A percentile compares a stretch with the other conserved stretches of the same genome.
Evolutionary conservation across 192 early-diverging fungal species (phyloP).

Genomic region (Rhizophlyctis rosea): DNA sequence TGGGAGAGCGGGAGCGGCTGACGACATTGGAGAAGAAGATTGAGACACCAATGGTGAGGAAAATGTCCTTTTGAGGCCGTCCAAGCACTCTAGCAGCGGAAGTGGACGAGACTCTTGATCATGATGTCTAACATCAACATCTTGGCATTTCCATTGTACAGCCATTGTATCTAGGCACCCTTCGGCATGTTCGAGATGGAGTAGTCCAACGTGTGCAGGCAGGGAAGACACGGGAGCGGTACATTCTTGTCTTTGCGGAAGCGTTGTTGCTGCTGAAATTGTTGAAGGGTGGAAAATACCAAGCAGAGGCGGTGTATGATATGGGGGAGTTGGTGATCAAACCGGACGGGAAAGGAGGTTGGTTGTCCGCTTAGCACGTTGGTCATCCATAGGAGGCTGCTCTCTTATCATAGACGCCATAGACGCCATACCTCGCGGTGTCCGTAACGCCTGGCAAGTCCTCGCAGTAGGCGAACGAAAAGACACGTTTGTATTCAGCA

Average conservation of each 20-base stretch:
- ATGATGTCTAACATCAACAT: no score
- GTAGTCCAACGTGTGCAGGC: conserved; percentile 19
- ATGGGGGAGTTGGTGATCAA: conserved; percentile 32
- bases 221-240: conserved; percentile 47
- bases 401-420: neutral
- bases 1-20: conserved; percentile 47
- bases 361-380: no score
- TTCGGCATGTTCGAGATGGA: conserved; percentile 48
- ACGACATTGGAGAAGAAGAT: conserved; percentile 38
- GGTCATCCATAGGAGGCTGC: no score
- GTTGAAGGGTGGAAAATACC: conserved; percentile 29
- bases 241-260: conserved; percentile 47
- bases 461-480: neutral
- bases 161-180: conserved; percentile 44
- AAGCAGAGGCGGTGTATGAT: conserved; percentile 33
- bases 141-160: no score
- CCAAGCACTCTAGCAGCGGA: conserved; percentile 7
- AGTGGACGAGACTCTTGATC: neutral
- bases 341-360: conserved; percentile 27
- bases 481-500: conserved; percentile 1
- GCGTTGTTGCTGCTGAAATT: conserved; percentile 46
- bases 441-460: neutral
- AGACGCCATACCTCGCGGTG: no score
- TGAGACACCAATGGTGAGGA: conserved; percentile 36
- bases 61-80: neutral